A percentile compares a stretch with the other conserved stretches of the same genome.
Evolutionary conservation across 192 early-diverging fungal genomes (phyloP).

Genomic region (Paraglomus occultum): DNA sequence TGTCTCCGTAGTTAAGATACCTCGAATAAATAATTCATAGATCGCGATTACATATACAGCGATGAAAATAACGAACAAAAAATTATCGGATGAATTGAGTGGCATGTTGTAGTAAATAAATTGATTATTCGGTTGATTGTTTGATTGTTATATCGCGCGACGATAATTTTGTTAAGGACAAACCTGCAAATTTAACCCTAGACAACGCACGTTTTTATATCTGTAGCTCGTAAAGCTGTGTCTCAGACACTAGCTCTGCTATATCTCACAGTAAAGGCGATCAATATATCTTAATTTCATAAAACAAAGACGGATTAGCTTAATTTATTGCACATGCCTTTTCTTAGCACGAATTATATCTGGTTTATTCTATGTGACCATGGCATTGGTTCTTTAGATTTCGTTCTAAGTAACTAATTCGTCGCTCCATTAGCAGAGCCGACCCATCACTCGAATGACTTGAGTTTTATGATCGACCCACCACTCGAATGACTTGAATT

Average conservation of each 20-base stretch:
- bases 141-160: no score
- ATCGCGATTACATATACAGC: not conserved
- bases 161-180: no score
- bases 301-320: constrained; percentile 12
- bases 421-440: no score
- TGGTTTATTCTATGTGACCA: constrained; percentile 6
- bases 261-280: not conserved
- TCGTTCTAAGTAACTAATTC: no score
- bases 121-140: not conserved
- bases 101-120: constrained; percentile 2
- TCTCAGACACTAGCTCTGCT: not conserved
- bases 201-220: constrained; percentile 15
- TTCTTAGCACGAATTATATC: not conserved
- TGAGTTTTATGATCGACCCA: no score
- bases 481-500: no score
- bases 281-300: constrained; percentile 11
- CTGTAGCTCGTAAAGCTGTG: constrained; percentile 4
- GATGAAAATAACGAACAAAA: constrained; percentile 8
- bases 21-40: not conserved
- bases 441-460: no score
- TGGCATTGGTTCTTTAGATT: not conserved
- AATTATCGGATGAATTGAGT: constrained; percentile 13
- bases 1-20: not conserved
- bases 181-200: not conserved
- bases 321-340: constrained; percentile 4